phyloP scores from a whole-genome alignment of 2,329 filamentous ascomycete genomes.

The Aspergillus calidoustus region DNA sequence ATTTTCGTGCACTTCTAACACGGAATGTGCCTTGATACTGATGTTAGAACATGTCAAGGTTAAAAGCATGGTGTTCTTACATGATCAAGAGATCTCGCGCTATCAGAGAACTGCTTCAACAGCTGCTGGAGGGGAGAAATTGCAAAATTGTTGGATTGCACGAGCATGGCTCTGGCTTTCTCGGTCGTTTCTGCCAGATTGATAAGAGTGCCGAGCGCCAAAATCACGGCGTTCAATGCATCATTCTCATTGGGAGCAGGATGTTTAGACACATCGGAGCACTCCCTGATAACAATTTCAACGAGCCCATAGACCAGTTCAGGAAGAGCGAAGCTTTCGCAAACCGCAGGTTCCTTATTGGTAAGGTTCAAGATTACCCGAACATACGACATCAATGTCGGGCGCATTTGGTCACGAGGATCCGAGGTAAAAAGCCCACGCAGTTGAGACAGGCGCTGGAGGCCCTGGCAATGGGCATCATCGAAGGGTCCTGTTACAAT shows the following conservation, averaged over 20 bases:
- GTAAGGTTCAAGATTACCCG: constrained; percentile 83
- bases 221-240: constrained; percentile 72
- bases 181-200: constrained; percentile 83
- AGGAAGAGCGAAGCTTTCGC: constrained; percentile 65
- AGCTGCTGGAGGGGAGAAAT: constrained; percentile 62
- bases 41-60: constrained; percentile 19
- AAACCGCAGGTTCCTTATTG: constrained; percentile 75
- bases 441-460: constrained; percentile 37
- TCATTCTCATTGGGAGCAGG: constrained; percentile 51
- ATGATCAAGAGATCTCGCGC: constrained; percentile 68
- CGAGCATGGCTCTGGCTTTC: constrained; percentile 58
- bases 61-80: constrained; percentile 53
- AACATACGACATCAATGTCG: constrained; percentile 53
- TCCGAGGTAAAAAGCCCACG: constrained; percentile 45
- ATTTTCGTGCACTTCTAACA: constrained; percentile 74
- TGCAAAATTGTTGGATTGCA: constrained; percentile 43
- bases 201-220: constrained; percentile 81
- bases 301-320: constrained; percentile 44
- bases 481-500: constrained; percentile 33
- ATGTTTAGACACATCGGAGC: constrained; percentile 35
- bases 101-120: constrained; percentile 68
- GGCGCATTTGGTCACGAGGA: constrained; percentile 23
- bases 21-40: constrained; percentile 52
- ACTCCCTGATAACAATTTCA: constrained; percentile 40
- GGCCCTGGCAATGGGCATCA: constrained; percentile 31